These are phyloP conservation scores for Arachis monticola DNA, from an alignment of 331 rosid species.

Conservation along the genomic window DNA sequence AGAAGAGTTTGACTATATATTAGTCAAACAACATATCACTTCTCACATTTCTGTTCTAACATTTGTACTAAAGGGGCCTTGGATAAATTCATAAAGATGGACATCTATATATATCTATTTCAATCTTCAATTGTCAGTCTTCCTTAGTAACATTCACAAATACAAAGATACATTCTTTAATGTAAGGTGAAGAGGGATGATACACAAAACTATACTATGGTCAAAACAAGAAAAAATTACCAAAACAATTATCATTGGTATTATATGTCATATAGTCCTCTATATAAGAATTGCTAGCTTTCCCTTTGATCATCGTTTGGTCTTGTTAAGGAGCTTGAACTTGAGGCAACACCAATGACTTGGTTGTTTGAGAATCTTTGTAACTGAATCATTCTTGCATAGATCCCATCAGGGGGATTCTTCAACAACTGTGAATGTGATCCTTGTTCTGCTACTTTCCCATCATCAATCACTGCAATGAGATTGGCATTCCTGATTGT, in stretches of 20 bases:
- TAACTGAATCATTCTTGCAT: constrained; percentile 81
- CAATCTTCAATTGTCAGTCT: constrained; percentile 50
- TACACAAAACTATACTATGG: constrained; percentile 63
- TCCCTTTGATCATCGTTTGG: constrained; percentile 71
- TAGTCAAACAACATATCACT: no score
- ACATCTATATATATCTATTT: constrained; percentile 49
- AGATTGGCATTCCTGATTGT: constrained; percentile 81
- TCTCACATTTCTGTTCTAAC: no score
- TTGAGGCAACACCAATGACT: constrained; percentile 72
- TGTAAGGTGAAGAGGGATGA: constrained; percentile 40
- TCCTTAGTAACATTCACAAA: constrained; percentile 45
- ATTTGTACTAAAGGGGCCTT: no score
- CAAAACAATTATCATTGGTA: constrained; percentile 48
- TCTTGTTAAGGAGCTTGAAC: constrained; percentile 68
- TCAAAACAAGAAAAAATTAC: constrained; percentile 50
- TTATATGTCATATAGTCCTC: constrained; percentile 52
- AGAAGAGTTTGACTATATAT: no score
- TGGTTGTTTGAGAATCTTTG: constrained; percentile 79
- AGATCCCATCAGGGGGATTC: constrained; percentile 88
- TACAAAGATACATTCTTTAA: constrained; percentile 46
- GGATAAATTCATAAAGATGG: constrained; percentile 21
- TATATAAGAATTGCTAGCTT: constrained; percentile 47
- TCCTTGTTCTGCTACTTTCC: constrained; percentile 92
- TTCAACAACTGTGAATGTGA: constrained; percentile 83
- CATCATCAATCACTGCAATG: constrained; percentile 93